Percentiles rank a stretch among this genome's conserved stretches.
phyloP scores from a whole-genome alignment of 768 basidiomycete genomes.

The Roridomyces roridus region DNA sequence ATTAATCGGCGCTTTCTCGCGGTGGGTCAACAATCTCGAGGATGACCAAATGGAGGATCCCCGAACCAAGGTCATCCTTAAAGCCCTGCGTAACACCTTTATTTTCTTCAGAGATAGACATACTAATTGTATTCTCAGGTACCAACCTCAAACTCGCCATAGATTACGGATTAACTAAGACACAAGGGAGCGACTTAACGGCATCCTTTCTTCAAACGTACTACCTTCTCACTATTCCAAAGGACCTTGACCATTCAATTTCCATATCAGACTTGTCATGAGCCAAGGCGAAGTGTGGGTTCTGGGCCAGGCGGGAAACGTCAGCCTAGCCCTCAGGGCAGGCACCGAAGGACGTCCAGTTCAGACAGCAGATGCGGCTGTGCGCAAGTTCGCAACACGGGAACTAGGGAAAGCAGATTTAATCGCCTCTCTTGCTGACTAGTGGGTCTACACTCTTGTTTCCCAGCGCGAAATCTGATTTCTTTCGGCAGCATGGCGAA shows the following conservation, averaged over 20 bases:
- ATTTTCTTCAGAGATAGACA: background rate
- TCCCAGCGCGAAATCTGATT: conserved; percentile 4
- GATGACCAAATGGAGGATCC: conserved; percentile 77
- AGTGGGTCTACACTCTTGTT: conserved; percentile 57
- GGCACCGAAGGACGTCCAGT: conserved; percentile 80
- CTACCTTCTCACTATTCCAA: background rate
- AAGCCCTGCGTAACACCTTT: conserved; percentile 70
- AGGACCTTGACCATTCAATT: background rate
- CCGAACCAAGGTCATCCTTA: conserved; percentile 74
- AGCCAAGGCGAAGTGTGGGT: conserved; percentile 95
- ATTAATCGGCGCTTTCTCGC: conserved; percentile 87
- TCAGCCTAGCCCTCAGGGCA: conserved; percentile 72
- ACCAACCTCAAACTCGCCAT: conserved; percentile 92
- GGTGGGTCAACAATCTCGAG: conserved; percentile 88
- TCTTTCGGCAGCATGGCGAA: conserved; percentile 74
- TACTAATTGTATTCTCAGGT: conserved; percentile 44
- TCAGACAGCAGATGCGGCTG: conserved; percentile 71
- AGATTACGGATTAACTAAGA: conserved; percentile 81
- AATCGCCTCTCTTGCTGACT: conserved; percentile 88
- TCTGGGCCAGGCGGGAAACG: conserved; percentile 66
- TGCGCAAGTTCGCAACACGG: conserved; percentile 86
- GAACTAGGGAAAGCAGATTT: conserved; percentile 80
- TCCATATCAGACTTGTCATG: conserved; percentile 71
- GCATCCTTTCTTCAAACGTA: conserved; percentile 90
- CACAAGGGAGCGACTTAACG: conserved; percentile 77